Base-by-base conservation (phyloP, 176 grass and related monocot genomes). In the Carex cristatella region DNA sequence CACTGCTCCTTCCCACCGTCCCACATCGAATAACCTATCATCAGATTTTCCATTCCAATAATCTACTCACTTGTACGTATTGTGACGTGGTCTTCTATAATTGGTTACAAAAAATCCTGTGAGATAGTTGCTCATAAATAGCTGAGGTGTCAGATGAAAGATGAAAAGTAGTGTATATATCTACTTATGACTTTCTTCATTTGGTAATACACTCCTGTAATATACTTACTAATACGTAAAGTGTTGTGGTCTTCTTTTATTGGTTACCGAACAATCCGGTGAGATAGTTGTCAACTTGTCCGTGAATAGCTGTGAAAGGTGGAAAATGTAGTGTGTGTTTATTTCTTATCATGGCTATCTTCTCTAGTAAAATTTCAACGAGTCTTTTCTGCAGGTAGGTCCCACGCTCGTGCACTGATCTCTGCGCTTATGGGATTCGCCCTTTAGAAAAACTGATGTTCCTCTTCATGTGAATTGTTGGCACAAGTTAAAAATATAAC, bases 1-100 rank as follows among this genome's bases (percentile, higher is more conserved):
- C 89, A 86, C 92, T 11, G 75, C 81, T 70, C 33, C 67, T 72
- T 72, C 69, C 15, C 69, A 72, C 67, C 67, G 67, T 70, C 67
- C 65, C 65, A 35, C 33, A 16, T n/a, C 67, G 4, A 18, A 18
- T 19, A 61, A 61, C 18, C 58, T 7, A 4, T 61, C 57, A 51
- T 51, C 9, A 2, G 16, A 61, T 61, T 2, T 19, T 70, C 0
- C 13, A 6, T 13, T 10, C 2, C 10, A 3, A 11, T 5, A 30
- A 5, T 75, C 19, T 75, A 75, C 71, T 18, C 2, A 11, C 19
- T 75, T 75, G 2, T 75, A 75, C 71, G 71, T 2, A 30, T 2
- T 0, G 2, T 27, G 5, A 6, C 1, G 42, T 75, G 71, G 2
- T 8, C 8, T 10, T 44, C 7, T 4, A 72, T 61, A 6, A 61